Evolutionary conservation across 495 filamentous ascomycete species (phyloP), one percentile per base, ranked within the genome.

Genomic region (Xylaria cubensis): DNA sequence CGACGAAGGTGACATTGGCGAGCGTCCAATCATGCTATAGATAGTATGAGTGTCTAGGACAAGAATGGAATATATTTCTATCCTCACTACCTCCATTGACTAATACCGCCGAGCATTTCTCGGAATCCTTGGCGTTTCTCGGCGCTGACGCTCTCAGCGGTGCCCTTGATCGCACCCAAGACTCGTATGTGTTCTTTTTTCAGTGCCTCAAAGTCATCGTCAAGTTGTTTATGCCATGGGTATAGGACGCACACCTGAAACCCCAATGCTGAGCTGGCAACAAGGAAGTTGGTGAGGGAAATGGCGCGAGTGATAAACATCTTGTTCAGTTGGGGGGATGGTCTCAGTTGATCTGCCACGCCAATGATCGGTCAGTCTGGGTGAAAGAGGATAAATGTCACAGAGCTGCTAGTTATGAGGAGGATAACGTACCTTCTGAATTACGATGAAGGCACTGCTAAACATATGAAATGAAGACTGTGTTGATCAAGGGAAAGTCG

Each of bases 161-260:
- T 17, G 8, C 46, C 75, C 63, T 76, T 77, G 50, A 79, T 76
- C 36, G 77, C 64, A 51, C 74, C 65, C 64, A 84, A 73, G 55
- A 82, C 79, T 61, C 74, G 76, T 26, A 82, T 76, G 75, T 88
- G 86, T 73, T 91, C 88, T 41, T 76, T 80, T 70, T 89, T 90
- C 59, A 91, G 74, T 42, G 79, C 76, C 67, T 88, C 81, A 76
- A 91, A 90, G 65, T 86, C 86, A 1, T 89, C 81, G 72, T 90
- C 88, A n/a, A 91, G 81, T 72, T 86, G 78, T 48, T 89, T 82
- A 77, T 91, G 89, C 89, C 89, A 91, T 36, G 89, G 89, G 75
- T 91, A 91, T 19, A 91, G 78, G 44, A 91, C 89, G 74, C 84
- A 86, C 62, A 90, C 89, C 80, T 91, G 89, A 76, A 91, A 91